Percentiles rank a stretch among this genome's conserved stretches.
phyloP scores from a whole-genome alignment of 1,139 yeast species.

The Blastobotrys illinoisensis region DNA sequence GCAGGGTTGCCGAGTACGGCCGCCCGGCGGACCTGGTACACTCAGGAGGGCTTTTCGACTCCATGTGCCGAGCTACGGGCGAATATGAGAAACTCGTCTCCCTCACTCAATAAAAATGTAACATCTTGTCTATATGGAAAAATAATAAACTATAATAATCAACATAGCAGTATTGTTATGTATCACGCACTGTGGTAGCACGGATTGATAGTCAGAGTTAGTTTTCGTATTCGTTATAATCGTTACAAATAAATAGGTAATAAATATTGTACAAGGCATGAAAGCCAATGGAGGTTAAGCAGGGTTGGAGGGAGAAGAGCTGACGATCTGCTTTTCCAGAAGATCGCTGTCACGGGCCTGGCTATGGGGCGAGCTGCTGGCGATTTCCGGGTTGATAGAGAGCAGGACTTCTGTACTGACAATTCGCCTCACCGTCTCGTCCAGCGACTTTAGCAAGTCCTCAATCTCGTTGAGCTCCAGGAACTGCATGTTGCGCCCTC shows the following conservation, averaged over 20 bases:
- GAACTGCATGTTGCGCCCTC: constrained; percentile 8
- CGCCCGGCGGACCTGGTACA: constrained; percentile 48
- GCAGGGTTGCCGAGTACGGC: constrained; percentile 65
- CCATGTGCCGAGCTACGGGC: constrained; percentile 43
- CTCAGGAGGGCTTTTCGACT: constrained; percentile 45
- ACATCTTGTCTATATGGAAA: no score
- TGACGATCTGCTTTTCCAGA: not conserved
- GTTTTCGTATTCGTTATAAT: not conserved
- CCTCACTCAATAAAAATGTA: not conserved
- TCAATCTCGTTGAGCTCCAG: constrained; percentile 11
- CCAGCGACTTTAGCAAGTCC: constrained; percentile 9
- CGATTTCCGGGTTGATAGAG: not conserved
- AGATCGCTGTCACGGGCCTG: not conserved
- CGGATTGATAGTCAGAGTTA: no score
- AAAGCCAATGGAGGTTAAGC: not conserved
- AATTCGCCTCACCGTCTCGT: constrained; percentile 5
- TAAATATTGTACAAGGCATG: not conserved
- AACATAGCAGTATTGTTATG: no score
- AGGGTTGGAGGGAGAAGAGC: not conserved
- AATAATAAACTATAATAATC: no score
- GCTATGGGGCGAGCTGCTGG: not conserved
- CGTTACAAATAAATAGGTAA: not conserved
- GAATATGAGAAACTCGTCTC: not conserved
- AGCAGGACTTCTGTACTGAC: constrained; percentile 6
- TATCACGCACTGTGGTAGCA: no score